phyloP scores from a whole-genome alignment of 2,329 filamentous ascomycete species.

The Aspergillus melleus region DNA sequence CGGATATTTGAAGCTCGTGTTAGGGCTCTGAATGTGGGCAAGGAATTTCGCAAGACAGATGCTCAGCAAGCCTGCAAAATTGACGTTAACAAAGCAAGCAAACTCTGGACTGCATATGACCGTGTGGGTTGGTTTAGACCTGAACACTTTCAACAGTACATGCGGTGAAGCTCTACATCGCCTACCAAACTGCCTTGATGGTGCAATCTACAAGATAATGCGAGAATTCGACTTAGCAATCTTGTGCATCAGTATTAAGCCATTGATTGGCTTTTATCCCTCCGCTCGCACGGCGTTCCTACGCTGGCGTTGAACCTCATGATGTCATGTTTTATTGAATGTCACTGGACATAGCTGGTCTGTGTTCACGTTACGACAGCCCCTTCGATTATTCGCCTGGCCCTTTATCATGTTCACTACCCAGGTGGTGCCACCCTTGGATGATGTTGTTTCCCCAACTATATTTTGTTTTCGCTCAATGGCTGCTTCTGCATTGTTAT shows the following conservation, averaged over 20 bases:
- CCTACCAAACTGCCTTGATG: background rate
- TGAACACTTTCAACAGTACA: constrained; percentile 49
- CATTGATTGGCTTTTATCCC: constrained; percentile 8
- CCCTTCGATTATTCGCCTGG: background rate
- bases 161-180: constrained; percentile 22
- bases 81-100: constrained; percentile 95
- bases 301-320: background rate
- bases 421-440: background rate
- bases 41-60: constrained; percentile 92
- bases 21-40: constrained; percentile 64
- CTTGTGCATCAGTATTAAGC: background rate
- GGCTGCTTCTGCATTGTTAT: background rate
- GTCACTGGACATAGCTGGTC: constrained; percentile 11
- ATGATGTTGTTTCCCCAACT: background rate
- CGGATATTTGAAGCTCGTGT: constrained; percentile 81
- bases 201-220: background rate
- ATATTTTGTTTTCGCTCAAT: background rate
- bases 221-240: background rate
- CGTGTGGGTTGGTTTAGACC: constrained; percentile 78
- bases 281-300: background rate
- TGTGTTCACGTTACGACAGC: constrained; percentile 3
- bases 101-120: constrained; percentile 86
- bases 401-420: background rate
- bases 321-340: background rate
- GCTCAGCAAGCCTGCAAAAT: constrained; percentile 97